Evolutionary conservation across 305 asterid genomes (phyloP).

Genomic region (Fraxinus greggii): DNA sequence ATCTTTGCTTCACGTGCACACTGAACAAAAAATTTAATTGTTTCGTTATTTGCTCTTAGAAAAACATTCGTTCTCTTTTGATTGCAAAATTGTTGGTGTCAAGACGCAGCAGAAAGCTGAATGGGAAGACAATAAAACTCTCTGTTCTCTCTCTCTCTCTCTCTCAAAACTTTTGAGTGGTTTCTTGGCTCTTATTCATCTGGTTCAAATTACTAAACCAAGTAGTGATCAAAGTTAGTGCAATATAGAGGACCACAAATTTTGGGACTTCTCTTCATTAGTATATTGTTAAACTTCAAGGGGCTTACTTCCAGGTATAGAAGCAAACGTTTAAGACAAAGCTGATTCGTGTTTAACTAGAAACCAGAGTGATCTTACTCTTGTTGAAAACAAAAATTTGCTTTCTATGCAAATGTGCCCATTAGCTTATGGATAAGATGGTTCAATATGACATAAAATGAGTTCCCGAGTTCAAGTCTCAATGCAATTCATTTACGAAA

Average conservation of each 20-base stretch:
- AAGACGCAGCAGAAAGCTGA: background rate
- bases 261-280: background rate
- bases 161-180: background rate
- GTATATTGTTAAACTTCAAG: background rate
- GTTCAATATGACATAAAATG: background rate
- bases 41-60: background rate
- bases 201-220: background rate
- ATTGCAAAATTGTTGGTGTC: background rate
- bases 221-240: background rate
- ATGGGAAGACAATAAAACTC: background rate
- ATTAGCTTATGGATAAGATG: background rate
- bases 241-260: background rate
- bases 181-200: background rate
- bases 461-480: background rate
- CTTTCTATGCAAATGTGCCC: background rate
- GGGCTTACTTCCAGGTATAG: conserved; percentile 8
- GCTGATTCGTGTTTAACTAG: background rate
- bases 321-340: background rate
- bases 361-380: background rate
- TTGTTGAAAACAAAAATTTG: background rate
- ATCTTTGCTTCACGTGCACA: background rate
- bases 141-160: background rate
- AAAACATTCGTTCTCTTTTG: background rate
- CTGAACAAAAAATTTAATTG: background rate
- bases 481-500: background rate